Conservation (phyloP, 768 basidiomycete species). For the Suillus clintonianus region DNA sequence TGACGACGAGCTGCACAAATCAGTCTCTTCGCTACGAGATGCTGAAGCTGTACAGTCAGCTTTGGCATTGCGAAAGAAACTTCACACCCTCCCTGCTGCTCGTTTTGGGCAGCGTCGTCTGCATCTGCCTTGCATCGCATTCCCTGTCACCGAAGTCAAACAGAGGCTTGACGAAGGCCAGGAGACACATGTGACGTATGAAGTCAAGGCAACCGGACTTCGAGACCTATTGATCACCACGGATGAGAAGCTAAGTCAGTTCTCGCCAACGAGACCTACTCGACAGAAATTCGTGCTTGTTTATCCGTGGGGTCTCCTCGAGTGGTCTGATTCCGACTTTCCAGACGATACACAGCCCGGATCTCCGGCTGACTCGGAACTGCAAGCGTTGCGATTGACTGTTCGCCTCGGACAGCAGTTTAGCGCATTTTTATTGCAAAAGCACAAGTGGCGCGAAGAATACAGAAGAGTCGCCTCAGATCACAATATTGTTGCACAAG, state of each 20-base stretch:
- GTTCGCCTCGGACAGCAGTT: background rate
- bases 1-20: background rate
- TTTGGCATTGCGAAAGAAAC: background rate
- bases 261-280: background rate
- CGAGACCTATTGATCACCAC: background rate
- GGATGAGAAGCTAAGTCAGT: background rate
- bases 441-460: background rate
- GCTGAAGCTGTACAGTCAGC: background rate
- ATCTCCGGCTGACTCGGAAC: background rate
- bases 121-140: background rate
- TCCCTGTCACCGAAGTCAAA: background rate
- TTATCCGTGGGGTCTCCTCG: background rate
- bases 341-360: background rate
- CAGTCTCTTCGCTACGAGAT: background rate
- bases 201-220: background rate
- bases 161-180: background rate
- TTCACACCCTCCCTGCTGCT: background rate
- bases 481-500: background rate
- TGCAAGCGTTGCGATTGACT: background rate
- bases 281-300: background rate
- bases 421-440: background rate
- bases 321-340: no score
- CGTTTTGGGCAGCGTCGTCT: background rate
- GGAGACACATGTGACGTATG: background rate
- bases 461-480: background rate